Percentiles rank a stretch among this genome's conserved stretches.
Evolutionary conservation across 2,329 filamentous ascomycete genomes (phyloP).

Genomic region (Penicillium occitanis): DNA sequence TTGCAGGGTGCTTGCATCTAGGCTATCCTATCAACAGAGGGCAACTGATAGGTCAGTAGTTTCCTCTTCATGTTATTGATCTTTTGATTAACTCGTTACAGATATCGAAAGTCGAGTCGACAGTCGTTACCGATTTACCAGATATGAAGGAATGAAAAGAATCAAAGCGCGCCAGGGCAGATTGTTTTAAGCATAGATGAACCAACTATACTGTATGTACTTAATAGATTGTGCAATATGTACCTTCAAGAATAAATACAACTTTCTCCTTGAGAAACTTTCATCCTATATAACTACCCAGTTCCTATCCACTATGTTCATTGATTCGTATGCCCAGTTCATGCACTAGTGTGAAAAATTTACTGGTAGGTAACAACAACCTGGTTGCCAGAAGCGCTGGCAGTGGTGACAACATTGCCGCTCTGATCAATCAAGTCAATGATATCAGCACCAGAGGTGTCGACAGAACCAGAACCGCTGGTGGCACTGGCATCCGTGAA

Average conservation of each 20-base stretch:
- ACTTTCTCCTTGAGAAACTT: neutral
- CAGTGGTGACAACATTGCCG: conserved; percentile 34
- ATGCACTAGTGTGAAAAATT: neutral
- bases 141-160: conserved; percentile 2
- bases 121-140: neutral
- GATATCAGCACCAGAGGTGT: conserved; percentile 42
- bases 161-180: neutral
- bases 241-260: conserved; percentile 5
- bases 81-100: neutral
- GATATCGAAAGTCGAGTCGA: neutral
- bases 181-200: neutral
- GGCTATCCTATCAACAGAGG: too few relatives aligned
- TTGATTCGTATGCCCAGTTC: neutral
- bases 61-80: neutral
- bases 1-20: conserved; percentile 19
- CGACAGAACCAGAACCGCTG: conserved; percentile 24
- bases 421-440: conserved; percentile 50
- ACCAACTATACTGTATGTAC: conserved; percentile 16
- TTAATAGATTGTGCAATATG: conserved; percentile 9
- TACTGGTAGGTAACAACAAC: conserved; percentile 30
- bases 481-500: conserved; percentile 37
- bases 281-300: neutral
- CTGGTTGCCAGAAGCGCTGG: conserved; percentile 28
- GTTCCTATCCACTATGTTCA: neutral
- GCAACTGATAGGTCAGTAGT: neutral